Evolutionary conservation across 2,329 filamentous ascomycete genomes (phyloP), one percentile per base, ranked within the genome.

Genomic region (Samsoniella hepiali): DNA sequence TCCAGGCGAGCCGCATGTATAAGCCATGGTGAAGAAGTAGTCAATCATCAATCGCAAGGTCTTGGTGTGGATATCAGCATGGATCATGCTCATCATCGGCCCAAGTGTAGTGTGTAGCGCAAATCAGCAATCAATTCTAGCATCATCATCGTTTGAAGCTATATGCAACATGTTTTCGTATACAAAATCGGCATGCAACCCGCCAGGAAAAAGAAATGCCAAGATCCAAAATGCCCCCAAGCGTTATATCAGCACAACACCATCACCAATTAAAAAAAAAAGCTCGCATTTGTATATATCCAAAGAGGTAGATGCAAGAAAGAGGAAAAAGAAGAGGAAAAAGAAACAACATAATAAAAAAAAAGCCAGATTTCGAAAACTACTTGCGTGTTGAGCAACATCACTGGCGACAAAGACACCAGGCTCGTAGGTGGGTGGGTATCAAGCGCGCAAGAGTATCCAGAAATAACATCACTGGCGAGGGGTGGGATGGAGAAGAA

Each of bases 391-490:
- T 51, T 57, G 61, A 63, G 61, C 61, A 63, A 63, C 61, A 63
- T 63, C 61, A 63, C 61, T 58, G 54, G 61, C 45, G 40, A 31
- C 42, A 15, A 53, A 38, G 51, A 11, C 34, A 32, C 61, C 61
- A 58, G 61, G 61, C 61, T 63, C 61, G 32, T 9, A 38, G 27
- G 17, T 32, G 13, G 57, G 38, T 40, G 58, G 61, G 61, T 63
- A 63, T 63, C 61, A 58, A 56, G 32, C 60, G 54, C 61, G 54
- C 45, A 58, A 58, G 61, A 53, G 58, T 55, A 31, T 58, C 38
- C 61, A 58, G 61, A 63, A 63, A 63, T 63, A 63, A 63, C 61
- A 63, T 63, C 42, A 63, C 61, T 63, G 61, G 61, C 61, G 15
- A 34, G 44, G 45, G 40, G 7, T 15, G 11, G 11, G 9, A 13